These are phyloP conservation scores for Boletus patriciae DNA, from an alignment of 768 basidiomycete genomes.

Conservation along the genomic window DNA sequence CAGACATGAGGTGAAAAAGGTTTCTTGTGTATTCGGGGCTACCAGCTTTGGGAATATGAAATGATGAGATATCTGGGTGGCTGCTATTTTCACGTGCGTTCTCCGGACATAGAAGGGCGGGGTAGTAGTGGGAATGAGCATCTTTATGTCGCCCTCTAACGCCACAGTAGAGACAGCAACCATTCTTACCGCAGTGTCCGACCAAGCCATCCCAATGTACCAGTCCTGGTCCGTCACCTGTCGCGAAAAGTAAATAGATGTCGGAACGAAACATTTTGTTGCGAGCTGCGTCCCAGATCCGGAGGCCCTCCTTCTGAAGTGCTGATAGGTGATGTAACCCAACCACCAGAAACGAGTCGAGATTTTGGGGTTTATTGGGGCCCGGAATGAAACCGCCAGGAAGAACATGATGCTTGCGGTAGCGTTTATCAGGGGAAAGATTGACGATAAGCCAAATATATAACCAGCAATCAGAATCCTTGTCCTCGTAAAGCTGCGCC, in stretches of 20 bases:
- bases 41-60: background rate
- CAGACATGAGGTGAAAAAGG: background rate
- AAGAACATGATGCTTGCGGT: background rate
- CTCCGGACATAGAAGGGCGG: background rate
- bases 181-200: background rate
- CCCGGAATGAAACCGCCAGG: background rate
- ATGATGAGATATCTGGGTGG: background rate
- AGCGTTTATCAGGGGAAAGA: too few relatives aligned
- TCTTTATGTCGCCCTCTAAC: background rate
- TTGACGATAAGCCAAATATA: too few relatives aligned
- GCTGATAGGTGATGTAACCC: background rate
- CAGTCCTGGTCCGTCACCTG: background rate
- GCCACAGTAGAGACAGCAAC: background rate
- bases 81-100: background rate
- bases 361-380: background rate
- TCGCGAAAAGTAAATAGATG: background rate
- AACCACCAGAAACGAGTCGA: background rate
- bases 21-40: background rate
- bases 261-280: background rate
- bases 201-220: constrained; percentile 2
- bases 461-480: too few relatives aligned
- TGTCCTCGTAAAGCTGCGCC: too few relatives aligned
- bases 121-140: background rate
- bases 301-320: background rate
- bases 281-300: background rate